Evolutionary conservation across 2,329 filamentous ascomycete species (phyloP).

Genomic region (Eutypella sp.): DNA sequence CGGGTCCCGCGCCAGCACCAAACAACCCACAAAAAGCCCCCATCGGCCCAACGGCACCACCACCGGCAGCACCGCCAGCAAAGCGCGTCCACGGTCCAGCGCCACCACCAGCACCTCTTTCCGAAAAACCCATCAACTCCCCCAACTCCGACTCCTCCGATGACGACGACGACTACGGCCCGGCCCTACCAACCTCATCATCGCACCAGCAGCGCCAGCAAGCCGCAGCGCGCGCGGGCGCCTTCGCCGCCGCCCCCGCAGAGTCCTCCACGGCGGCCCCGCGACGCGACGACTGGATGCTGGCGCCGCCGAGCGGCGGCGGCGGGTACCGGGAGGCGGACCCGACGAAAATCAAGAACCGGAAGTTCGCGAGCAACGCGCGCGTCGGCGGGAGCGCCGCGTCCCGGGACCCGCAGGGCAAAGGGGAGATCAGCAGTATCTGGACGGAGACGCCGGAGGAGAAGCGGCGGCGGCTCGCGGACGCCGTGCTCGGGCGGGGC

Average conservation of each 20-base stretch:
- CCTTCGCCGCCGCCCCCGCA: slow-evolving; percentile 21
- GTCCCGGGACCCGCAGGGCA: slow-evolving; percentile 17
- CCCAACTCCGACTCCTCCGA: slow-evolving; percentile 29
- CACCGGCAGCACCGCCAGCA: slow-evolving; percentile 10
- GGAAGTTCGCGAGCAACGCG: slow-evolving; percentile 71
- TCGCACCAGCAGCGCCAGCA: slow-evolving; percentile 23
- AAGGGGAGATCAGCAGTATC: slow-evolving; percentile 57
- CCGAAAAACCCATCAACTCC: slow-evolving; percentile 28
- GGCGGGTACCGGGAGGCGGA: slow-evolving; percentile 60
- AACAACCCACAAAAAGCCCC: no score
- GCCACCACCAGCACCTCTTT: slow-evolving; percentile 37
- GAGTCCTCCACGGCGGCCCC: slow-evolving; percentile 37
- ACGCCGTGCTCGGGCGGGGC: slow-evolving; percentile 74
- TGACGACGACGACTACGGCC: slow-evolving; percentile 53
- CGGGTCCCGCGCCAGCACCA: no score
- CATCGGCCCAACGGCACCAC: slow-evolving; percentile 4
- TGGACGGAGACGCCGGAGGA: slow-evolving; percentile 93
- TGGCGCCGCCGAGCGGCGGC: slow-evolving; percentile 58
- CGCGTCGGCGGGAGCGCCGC: slow-evolving; percentile 29
- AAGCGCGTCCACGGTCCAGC: slow-evolving; percentile 37
- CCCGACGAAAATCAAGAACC: slow-evolving; percentile 75
- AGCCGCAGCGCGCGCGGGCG: slow-evolving; percentile 20
- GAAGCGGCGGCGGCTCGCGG: slow-evolving; percentile 73
- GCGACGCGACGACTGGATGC: slow-evolving; percentile 82
- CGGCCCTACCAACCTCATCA: slow-evolving; percentile 47